A percentile compares a stretch with the other conserved stretches of the same genome.
Evolutionary conservation across 75 land plant species (phyloP).

Genomic region (Cunninghamia lanceolata): DNA sequence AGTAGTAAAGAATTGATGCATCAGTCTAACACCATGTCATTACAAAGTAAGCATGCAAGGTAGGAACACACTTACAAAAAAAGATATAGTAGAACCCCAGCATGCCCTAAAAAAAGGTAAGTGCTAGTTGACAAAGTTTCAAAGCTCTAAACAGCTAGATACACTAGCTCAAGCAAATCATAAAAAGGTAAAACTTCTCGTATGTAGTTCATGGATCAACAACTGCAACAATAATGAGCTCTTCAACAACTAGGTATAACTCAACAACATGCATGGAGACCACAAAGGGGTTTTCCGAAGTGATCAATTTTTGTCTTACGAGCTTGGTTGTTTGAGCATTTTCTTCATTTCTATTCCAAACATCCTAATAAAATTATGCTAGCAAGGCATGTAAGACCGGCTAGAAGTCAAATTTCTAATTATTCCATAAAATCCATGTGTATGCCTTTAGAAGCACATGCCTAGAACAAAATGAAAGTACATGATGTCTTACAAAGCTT

Average conservation of each 20-base stretch:
- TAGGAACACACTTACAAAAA: too few relatives aligned
- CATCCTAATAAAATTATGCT: slow-evolving; percentile 62
- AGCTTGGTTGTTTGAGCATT: slow-evolving; percentile 78
- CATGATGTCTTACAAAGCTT: slow-evolving; percentile 61
- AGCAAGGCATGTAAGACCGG: slow-evolving; percentile 65
- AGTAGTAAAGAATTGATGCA: too few relatives aligned
- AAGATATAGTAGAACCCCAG: too few relatives aligned
- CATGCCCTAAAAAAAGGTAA: too few relatives aligned
- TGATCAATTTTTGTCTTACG: slow-evolving; percentile 62
- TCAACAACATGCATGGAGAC: slow-evolving; percentile 60
- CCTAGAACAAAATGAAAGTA: slow-evolving; percentile 93
- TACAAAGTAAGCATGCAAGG: too few relatives aligned
- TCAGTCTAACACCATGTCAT: too few relatives aligned
- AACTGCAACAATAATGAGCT: slow-evolving; percentile 55
- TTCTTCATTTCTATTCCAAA: slow-evolving; percentile 77
- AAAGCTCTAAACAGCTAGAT: too few relatives aligned
- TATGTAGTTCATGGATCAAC: slow-evolving; percentile 38
- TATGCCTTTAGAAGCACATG: slow-evolving; percentile 98
- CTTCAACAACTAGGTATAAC: slow-evolving; percentile 58
- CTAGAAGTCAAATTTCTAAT: slow-evolving; percentile 84
- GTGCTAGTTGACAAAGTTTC: too few relatives aligned
- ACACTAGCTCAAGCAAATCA: too few relatives aligned
- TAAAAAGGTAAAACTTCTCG: slow-evolving; percentile 34
- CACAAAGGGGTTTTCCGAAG: slow-evolving; percentile 70
- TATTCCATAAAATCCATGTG: slow-evolving; percentile 96